Percentiles rank a stretch among this genome's conserved stretches.
These are phyloP conservation scores for Fusarium buxicola DNA, from an alignment of 2,329 filamentous ascomycete species.

Conservation along the genomic window DNA sequence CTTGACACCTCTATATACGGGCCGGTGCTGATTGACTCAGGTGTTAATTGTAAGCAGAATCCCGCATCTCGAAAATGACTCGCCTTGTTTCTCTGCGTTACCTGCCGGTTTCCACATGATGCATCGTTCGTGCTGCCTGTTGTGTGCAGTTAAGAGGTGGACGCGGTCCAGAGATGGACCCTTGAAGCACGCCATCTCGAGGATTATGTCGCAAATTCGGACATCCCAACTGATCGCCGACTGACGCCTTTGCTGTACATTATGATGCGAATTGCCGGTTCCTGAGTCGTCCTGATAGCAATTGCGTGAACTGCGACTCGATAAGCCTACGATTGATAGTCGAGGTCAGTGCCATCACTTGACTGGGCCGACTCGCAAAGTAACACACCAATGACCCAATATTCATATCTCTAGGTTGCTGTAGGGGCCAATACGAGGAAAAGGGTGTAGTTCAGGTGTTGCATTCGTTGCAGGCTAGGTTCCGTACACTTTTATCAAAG, in stretches of 20 bases:
- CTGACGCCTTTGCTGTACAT: constrained; percentile 25
- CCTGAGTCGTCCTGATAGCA: too few species aligned
- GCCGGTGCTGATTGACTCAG: neutral
- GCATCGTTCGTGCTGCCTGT: constrained; percentile 15
- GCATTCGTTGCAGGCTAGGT: too few species aligned
- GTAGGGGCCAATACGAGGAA: too few species aligned
- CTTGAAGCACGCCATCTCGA: constrained; percentile 38
- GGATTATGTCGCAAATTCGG: constrained; percentile 37
- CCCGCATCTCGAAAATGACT: neutral
- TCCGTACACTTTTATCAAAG: too few species aligned
- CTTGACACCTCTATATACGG: neutral
- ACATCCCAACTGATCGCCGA: constrained; percentile 7
- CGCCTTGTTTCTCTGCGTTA: neutral
- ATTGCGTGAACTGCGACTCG: too few species aligned
- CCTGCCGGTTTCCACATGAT: neutral
- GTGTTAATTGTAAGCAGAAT: constrained; percentile 6
- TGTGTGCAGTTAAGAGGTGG: constrained; percentile 31
- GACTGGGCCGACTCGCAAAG: too few species aligned
- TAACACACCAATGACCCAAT: too few species aligned
- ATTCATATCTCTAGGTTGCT: too few species aligned
- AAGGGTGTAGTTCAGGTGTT: too few species aligned
- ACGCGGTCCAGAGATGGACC: constrained; percentile 13
- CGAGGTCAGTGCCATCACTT: too few species aligned
- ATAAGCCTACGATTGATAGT: too few species aligned
- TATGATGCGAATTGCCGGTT: constrained; percentile 10